Percentiles rank a stretch among this genome's conserved stretches.
Evolutionary conservation across 805 yeast species (phyloP).

Genomic region (Sugiyamaella smithiae): DNA sequence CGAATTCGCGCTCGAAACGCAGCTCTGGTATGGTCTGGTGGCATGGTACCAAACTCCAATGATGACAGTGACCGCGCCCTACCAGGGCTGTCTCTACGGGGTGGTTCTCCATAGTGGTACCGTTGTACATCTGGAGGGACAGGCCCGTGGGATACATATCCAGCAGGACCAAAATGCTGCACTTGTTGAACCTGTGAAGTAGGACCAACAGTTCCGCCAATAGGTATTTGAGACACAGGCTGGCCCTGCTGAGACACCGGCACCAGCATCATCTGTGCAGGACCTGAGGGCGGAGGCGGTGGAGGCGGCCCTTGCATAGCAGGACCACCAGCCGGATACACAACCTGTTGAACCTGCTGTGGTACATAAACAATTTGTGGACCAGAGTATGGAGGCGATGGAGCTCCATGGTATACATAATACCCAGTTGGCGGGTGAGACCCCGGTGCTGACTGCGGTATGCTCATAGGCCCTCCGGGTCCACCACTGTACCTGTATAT

Average conservation of each 20-base stretch:
- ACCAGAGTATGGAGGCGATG: conserved; percentile 5
- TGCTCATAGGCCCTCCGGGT: neutral
- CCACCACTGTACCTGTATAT: neutral
- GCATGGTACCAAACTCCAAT: neutral
- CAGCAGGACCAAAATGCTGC: too few species aligned
- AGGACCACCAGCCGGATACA: conserved; percentile 1
- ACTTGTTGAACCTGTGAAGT: too few species aligned
- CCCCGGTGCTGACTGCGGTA: neutral
- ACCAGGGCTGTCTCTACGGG: neutral
- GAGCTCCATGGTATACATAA: conserved; percentile 6
- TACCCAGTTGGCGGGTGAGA: neutral
- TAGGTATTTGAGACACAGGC: too few species aligned
- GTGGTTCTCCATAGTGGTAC: too few species aligned
- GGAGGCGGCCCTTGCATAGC: neutral
- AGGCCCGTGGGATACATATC: too few species aligned
- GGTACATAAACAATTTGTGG: conserved; percentile 1
- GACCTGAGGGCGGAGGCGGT: conserved; percentile 10
- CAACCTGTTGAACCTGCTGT: neutral
- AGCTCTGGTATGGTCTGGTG: neutral
- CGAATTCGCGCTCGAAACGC: neutral
- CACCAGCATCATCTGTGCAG: neutral
- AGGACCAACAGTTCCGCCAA: too few species aligned
- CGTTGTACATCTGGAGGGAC: too few species aligned
- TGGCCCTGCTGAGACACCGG: conserved; percentile 1
- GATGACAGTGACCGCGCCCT: neutral